Base-by-base conservation (phyloP, 2,329 filamentous ascomycete species). In the Botrytis tulipae region DNA sequence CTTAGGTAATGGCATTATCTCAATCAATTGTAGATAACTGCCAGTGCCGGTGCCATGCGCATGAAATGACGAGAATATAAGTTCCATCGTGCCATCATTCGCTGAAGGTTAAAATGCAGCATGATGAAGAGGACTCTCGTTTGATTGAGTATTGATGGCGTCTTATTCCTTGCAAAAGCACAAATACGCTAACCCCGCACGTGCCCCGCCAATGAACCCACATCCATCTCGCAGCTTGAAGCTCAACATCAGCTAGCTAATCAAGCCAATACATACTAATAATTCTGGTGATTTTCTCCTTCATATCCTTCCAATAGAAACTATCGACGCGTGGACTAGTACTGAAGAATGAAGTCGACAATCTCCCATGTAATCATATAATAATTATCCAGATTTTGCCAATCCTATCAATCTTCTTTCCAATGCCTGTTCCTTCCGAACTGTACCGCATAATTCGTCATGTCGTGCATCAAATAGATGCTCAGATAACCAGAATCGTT, bases 131-230 rank as follows among this genome's bases (percentile, higher is more conserved):
- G 29, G 37, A 25, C 25, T 62, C 7, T 25, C 42, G 12, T 62
- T 32, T 77, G 76, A 77, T 77, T 77, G 76, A 75, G 37, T 44
- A 35, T 54, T 61, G 74, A 77, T 77, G 76, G 73, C 76, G 76
- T 76, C 71, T 75, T 70, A 46, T 72, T 73, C 74, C 74, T 59
- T 54, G 67, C 32, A 25, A 71, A 63, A 68, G n/a, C 35, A 68
- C 66, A 32, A 68, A 71, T 65, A 16, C 25, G 16, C 69, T 40
- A 66, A 66, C 44, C 69, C 59, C 35, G 46, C 69, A 65, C 51
- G 37, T 69, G 46, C 44, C 59, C 20, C 44, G 59, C 69, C 32
- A 65, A 66, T 66, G 59, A 54, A 51, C n/a, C 44, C 37, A 37
- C 32, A 65, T 40, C n/a, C 12, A 14, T 37, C 29, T 68, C 5